Percentiles rank a stretch among this genome's conserved stretches.
phyloP scores from a whole-genome alignment of 106 monocot genomes.

The Phalaenopsis equestris region DNA sequence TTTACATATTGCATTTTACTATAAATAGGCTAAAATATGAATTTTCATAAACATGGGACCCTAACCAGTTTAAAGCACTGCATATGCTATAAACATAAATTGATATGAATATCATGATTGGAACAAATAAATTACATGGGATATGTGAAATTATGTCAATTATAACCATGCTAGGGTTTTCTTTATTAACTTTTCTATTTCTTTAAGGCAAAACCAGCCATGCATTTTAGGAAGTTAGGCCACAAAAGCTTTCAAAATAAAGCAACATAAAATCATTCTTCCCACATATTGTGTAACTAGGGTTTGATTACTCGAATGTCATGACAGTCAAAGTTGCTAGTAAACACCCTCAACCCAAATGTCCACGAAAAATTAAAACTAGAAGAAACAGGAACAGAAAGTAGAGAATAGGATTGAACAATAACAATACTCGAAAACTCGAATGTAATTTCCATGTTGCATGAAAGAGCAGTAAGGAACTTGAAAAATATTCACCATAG shows the following conservation, averaged over 20 bases:
- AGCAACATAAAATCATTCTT: too few species aligned
- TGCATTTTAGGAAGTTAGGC: not conserved
- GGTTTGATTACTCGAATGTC: not conserved
- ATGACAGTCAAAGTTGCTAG: not conserved
- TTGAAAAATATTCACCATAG: not conserved
- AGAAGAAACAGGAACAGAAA: not conserved
- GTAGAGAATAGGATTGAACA: not conserved
- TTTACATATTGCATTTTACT: not conserved
- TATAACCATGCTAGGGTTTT: not conserved
- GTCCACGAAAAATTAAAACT: not conserved
- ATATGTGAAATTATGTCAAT: not conserved
- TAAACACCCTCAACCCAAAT: not conserved
- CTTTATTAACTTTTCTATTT: not conserved
- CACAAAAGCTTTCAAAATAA: not conserved
- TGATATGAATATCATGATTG: not conserved
- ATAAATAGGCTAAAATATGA: not conserved
- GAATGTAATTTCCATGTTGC: not conserved
- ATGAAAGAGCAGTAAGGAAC: not conserved
- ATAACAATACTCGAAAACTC: not conserved
- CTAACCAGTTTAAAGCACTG: not conserved
- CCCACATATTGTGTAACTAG: too few species aligned
- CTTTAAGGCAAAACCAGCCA: not conserved
- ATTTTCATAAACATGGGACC: not conserved
- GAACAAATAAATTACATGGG: conserved; percentile 3
- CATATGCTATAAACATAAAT: not conserved